Conservation (phyloP, 768 basidiomycete genomes). For the Dioszegia crocea region DNA sequence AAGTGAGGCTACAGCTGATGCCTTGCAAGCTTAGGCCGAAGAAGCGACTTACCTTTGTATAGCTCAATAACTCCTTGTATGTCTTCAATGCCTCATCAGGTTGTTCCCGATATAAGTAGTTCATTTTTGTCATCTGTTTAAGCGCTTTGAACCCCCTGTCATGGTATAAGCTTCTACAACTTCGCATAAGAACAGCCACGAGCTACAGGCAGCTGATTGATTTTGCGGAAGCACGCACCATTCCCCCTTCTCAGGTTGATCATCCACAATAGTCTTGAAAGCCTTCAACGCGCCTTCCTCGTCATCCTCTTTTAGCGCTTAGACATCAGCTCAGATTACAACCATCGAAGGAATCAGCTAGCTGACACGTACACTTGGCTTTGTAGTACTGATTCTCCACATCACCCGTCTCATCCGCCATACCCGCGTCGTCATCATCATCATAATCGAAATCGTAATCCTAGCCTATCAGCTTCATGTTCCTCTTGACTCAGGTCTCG, state of each 20-base stretch:
- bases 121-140: constrained; percentile 92
- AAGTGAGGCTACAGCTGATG: no score
- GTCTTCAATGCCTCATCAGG: constrained; percentile 80
- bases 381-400: constrained; percentile 98
- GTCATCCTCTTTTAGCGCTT: constrained; percentile 88
- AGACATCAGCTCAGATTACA: constrained; percentile 6
- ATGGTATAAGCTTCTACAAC: no score
- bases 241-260: constrained; percentile 82
- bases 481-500: background rate
- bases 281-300: constrained; percentile 87
- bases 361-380: constrained; percentile 69
- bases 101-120: constrained; percentile 72
- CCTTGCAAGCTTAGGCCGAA: no score
- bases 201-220: no score
- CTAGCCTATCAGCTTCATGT: constrained; percentile 51
- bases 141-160: constrained; percentile 96
- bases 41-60: constrained; percentile 63
- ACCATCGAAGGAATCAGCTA: background rate
- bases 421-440: constrained; percentile 62
- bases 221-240: no score
- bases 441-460: constrained; percentile 97
- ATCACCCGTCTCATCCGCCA: constrained; percentile 70
- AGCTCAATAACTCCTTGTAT: constrained; percentile 79
- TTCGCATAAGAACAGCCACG: no score
- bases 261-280: constrained; percentile 81